Conservation (phyloP, 1,139 yeast genomes). For the Entelexis sorbosivorans region DNA sequence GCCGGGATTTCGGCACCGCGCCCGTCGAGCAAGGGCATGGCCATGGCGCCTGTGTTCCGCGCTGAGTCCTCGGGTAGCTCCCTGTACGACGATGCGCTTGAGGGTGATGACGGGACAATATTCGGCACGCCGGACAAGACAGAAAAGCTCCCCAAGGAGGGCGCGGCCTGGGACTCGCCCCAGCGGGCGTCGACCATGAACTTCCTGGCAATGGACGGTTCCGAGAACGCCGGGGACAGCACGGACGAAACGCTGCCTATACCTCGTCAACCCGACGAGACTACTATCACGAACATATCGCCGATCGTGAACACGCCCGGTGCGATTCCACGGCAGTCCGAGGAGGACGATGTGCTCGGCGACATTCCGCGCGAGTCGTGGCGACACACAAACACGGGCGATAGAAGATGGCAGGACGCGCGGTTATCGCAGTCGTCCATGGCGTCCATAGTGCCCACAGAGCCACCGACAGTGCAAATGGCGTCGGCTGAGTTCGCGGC, state of each 20-base stretch:
- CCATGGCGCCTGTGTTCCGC: slow-evolving; percentile 24
- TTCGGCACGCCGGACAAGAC: slow-evolving; percentile 21
- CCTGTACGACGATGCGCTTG: slow-evolving; percentile 17
- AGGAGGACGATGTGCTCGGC: slow-evolving; percentile 38
- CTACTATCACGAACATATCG: background rate
- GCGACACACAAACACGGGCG: slow-evolving; percentile 46
- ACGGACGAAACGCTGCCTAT: slow-evolving; percentile 8
- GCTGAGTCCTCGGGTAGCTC: slow-evolving; percentile 11
- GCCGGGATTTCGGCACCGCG: slow-evolving; percentile 19
- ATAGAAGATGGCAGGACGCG: slow-evolving; percentile 34
- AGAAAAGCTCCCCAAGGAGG: background rate
- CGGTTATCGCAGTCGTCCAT: slow-evolving; percentile 59
- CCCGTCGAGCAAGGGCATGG: slow-evolving; percentile 20
- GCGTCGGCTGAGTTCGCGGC: slow-evolving; percentile 33
- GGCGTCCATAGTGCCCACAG: slow-evolving; percentile 71
- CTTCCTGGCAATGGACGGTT: slow-evolving; percentile 30
- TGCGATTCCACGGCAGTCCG: slow-evolving; percentile 13
- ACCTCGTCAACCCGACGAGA: slow-evolving; percentile 12
- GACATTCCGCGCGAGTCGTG: slow-evolving; percentile 48
- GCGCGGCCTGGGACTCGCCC: slow-evolving; percentile 29
- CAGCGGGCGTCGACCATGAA: slow-evolving; percentile 31
- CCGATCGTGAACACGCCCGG: background rate
- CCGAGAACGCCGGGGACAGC: slow-evolving; percentile 14
- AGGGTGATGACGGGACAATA: slow-evolving; percentile 21
- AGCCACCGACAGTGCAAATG: slow-evolving; percentile 65